Evolutionary conservation across 305 asterid genomes (phyloP).

Genomic region (Petunia hybrid): DNA sequence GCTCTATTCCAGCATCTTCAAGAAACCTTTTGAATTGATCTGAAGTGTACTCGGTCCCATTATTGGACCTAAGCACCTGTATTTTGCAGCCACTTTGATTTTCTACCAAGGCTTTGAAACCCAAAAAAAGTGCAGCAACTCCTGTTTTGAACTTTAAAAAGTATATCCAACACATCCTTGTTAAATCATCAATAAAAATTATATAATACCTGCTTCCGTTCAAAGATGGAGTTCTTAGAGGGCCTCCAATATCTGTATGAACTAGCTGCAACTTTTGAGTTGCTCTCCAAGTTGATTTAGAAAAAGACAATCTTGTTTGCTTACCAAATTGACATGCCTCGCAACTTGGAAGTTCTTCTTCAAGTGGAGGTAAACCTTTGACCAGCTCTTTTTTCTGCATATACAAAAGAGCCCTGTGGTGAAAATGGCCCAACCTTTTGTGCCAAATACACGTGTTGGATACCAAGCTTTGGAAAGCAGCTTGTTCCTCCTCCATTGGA

Average conservation of each 20-base stretch:
- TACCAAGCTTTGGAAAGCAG: background rate
- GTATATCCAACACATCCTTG: background rate
- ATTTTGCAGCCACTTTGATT: background rate
- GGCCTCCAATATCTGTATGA: too few relatives aligned
- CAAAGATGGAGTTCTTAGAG: too few relatives aligned
- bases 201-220: too few relatives aligned
- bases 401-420: background rate
- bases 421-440: background rate
- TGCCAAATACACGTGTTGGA: background rate
- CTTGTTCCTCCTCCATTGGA: background rate
- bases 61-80: background rate
- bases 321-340: background rate
- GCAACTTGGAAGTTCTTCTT: background rate
- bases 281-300: too few relatives aligned
- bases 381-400: too few relatives aligned
- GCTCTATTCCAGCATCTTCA: background rate
- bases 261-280: too few relatives aligned
- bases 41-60: background rate
- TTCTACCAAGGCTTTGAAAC: background rate
- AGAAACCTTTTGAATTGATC: background rate
- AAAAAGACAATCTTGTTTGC: background rate
- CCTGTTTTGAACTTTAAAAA: background rate
- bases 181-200: background rate
- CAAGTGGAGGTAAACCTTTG: too few relatives aligned
- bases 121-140: background rate